Evolutionary conservation across 441 rosid species (phyloP).

Genomic region (Gossypium lobatum): DNA sequence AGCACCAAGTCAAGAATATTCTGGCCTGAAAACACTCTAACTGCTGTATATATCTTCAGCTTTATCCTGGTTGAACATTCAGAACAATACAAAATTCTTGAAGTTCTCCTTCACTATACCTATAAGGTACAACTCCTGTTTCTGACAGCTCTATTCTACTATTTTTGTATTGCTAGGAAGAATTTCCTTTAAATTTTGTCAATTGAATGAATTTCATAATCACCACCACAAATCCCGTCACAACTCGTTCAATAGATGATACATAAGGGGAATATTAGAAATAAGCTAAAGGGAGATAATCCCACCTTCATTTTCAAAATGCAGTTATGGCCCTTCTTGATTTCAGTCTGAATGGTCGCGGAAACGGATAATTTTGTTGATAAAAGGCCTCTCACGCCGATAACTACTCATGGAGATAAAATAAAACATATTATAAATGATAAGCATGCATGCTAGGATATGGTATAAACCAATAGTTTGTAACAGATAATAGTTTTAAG

Average conservation of each 20-base stretch:
- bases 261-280: background rate
- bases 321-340: background rate
- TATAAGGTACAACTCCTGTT: background rate
- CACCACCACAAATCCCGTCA: background rate
- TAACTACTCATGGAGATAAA: conserved; percentile 39
- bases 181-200: background rate
- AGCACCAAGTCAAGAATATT: background rate
- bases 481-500: background rate
- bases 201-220: conserved; percentile 1
- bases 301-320: conserved; percentile 14
- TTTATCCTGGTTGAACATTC: background rate
- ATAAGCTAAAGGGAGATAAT: background rate
- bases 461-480: background rate
- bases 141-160: background rate
- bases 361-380: conserved; percentile 57
- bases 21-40: background rate
- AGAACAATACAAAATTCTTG: background rate
- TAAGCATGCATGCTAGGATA: background rate
- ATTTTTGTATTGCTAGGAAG: background rate
- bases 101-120: background rate
- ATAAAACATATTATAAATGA: background rate
- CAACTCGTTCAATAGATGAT: background rate
- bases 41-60: background rate
- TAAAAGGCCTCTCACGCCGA: conserved; percentile 57
- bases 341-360: conserved; percentile 50